Evolutionary conservation across 2,329 filamentous ascomycete genomes (phyloP).

Genomic region (Coniochaeta ligniaria): DNA sequence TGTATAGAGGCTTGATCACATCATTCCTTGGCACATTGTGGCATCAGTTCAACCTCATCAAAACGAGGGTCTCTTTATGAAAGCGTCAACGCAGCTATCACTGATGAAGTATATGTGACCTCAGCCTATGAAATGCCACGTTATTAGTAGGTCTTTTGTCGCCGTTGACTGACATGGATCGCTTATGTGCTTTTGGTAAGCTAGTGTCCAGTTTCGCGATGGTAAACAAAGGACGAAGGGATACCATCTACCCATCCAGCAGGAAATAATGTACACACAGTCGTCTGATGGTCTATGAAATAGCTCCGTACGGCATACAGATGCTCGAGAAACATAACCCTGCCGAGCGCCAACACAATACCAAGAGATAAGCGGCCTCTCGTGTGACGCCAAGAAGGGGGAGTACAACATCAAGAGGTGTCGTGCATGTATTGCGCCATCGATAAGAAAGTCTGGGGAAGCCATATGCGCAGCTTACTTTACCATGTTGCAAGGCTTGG

Average conservation of each 20-base stretch:
- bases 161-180: too few relatives aligned
- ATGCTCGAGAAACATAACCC: neutral
- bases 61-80: neutral
- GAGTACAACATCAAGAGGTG: neutral
- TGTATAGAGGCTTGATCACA: neutral
- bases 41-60: neutral
- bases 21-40: neutral
- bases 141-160: neutral
- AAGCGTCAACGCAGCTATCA: too few relatives aligned
- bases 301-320: neutral
- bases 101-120: neutral
- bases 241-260: too few relatives aligned
- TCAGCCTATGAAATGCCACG: neutral
- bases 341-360: neutral
- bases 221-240: neutral
- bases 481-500: conserved; percentile 6
- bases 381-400: neutral
- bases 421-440: conserved; percentile 1
- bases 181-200: too few relatives aligned
- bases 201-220: too few relatives aligned
- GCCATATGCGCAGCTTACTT: neutral
- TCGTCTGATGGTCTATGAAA: too few relatives aligned
- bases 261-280: too few relatives aligned
- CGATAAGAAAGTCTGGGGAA: conserved; percentile 3
- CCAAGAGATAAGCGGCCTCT: neutral